Evolutionary conservation across 805 yeast species (phyloP).

Genomic region (Candida adriatica): DNA sequence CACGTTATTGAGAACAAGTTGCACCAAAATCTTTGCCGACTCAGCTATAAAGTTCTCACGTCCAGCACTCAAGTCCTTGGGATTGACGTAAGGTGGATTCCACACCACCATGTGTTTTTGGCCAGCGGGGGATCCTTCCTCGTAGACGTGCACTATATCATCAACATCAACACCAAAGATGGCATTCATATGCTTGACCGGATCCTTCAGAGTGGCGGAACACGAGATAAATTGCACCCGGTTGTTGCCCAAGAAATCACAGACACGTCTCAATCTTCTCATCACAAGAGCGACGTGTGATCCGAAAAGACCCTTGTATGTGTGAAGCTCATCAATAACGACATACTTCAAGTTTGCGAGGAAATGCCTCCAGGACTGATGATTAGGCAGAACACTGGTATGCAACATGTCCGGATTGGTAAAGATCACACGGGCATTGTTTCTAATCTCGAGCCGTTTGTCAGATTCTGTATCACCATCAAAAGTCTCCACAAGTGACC

Average conservation of each 20-base stretch:
- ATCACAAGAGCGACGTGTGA: conserved; percentile 83
- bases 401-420: conserved; percentile 96
- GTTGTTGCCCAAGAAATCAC: conserved; percentile 45
- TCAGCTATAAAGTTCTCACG: conserved; percentile 68
- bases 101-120: conserved; percentile 69
- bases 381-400: conserved; percentile 73
- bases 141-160: conserved; percentile 46
- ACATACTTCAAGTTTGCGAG: conserved; percentile 59
- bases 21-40: conserved; percentile 67
- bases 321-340: conserved; percentile 81
- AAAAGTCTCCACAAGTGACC: conserved; percentile 63
- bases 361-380: conserved; percentile 67
- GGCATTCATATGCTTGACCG: conserved; percentile 61
- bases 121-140: conserved; percentile 90
- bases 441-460: conserved; percentile 46
- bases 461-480: conserved; percentile 86
- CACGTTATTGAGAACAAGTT: conserved; percentile 54
- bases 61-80: conserved; percentile 48
- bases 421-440: conserved; percentile 70
- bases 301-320: conserved; percentile 87
- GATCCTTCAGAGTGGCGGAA: conserved; percentile 85
- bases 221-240: conserved; percentile 71
- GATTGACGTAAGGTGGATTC: conserved; percentile 72
- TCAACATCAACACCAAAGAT: conserved; percentile 63
- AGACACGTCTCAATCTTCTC: conserved; percentile 68